Conservation (phyloP, 257 asterid species). For the Solanum sejunctum region DNA sequence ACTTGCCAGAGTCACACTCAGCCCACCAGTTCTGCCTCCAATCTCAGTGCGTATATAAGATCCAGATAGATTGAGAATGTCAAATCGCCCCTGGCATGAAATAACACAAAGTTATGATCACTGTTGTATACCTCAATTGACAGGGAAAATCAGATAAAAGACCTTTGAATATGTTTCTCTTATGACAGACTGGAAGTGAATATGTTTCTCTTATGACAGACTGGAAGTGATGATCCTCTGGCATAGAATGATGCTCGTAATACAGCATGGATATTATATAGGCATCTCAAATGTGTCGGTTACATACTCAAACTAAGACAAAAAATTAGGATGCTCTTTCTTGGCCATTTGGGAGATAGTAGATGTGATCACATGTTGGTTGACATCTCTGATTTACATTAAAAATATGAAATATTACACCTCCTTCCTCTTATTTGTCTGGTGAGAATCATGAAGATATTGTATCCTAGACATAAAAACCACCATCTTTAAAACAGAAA, state of each 20-base stretch:
- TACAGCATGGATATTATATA: not conserved
- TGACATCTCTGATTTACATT: not conserved
- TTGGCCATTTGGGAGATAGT: not conserved
- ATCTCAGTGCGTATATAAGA: constrained; percentile 38
- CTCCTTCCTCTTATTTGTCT: not conserved
- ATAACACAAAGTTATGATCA: not conserved
- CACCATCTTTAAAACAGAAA: not conserved
- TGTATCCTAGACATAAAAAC: not conserved
- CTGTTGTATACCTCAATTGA: not conserved
- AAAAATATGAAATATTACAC: not conserved
- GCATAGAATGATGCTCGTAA: not conserved
- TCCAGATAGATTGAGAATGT: constrained; percentile 48
- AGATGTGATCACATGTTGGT: not conserved
- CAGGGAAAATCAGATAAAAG: not conserved
- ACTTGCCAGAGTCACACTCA: constrained; percentile 44
- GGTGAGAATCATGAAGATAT: not conserved
- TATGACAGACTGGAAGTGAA: not conserved
- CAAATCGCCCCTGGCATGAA: constrained; percentile 40
- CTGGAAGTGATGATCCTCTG: not conserved
- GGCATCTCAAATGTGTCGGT: not conserved
- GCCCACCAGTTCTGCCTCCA: constrained; percentile 50
- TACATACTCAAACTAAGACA: not conserved
- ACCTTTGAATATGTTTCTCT: not conserved
- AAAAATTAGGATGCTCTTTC: not conserved
- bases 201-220: not conserved